Evolutionary conservation across 805 yeast species (phyloP).

Genomic region (Pichia kluyveri): DNA sequence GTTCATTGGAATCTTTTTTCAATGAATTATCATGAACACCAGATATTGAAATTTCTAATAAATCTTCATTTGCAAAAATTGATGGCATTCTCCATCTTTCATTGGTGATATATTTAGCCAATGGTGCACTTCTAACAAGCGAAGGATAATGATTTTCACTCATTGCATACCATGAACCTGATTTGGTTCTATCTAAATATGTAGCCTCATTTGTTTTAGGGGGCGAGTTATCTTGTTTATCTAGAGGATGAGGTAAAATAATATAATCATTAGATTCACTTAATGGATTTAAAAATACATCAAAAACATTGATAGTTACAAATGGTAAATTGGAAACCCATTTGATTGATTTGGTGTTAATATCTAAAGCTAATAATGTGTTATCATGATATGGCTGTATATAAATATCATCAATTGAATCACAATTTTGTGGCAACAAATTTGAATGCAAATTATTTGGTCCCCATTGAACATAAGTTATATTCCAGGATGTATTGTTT

Average conservation of each 20-base stretch:
- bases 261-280: conserved; percentile 30
- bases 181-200: conserved; percentile 53
- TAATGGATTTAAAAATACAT: conserved; percentile 39
- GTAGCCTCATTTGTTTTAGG: conserved; percentile 32
- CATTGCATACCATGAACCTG: conserved; percentile 79
- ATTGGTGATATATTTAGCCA: conserved; percentile 49
- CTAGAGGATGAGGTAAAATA: conserved; percentile 62
- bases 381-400: conserved; percentile 80
- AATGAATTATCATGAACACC: conserved; percentile 40
- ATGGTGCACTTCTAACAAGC: conserved; percentile 69
- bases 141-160: conserved; percentile 73
- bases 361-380: conserved; percentile 67
- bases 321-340: conserved; percentile 75
- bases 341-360: conserved; percentile 56
- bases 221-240: conserved; percentile 1
- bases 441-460: conserved; percentile 72
- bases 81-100: conserved; percentile 35
- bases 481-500: conserved; percentile 69
- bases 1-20: neutral
- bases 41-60: conserved; percentile 33
- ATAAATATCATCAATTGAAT: conserved; percentile 63
- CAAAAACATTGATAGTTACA: conserved; percentile 71
- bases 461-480: conserved; percentile 84
- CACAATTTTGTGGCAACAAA: conserved; percentile 37
- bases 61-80: conserved; percentile 28